Evolutionary conservation across 805 yeast species (phyloP).

Genomic region (Saturnispora galanensis): DNA sequence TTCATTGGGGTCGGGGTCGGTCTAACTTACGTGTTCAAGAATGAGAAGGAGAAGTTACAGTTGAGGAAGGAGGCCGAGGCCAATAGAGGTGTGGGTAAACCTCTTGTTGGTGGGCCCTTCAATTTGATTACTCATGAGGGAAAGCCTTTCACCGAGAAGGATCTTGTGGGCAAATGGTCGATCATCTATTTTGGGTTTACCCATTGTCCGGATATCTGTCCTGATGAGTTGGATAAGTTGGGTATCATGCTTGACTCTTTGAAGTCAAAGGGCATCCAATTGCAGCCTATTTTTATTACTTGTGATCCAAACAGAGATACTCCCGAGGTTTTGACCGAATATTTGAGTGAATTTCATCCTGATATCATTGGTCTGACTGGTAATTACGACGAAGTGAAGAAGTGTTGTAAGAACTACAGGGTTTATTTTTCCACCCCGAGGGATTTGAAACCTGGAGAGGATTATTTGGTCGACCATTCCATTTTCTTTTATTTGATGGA

Average conservation of each 20-base stretch:
- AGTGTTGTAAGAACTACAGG: constrained; percentile 78
- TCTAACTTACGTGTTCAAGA: constrained; percentile 58
- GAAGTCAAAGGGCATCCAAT: constrained; percentile 43
- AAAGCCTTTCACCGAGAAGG: constrained; percentile 62
- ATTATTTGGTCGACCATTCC: constrained; percentile 93
- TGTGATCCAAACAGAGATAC: constrained; percentile 96
- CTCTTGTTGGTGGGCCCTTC: constrained; percentile 89
- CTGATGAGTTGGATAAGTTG: constrained; percentile 91
- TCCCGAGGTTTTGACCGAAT: constrained; percentile 75
- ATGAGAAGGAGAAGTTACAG: constrained; percentile 67
- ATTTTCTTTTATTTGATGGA: constrained; percentile 96
- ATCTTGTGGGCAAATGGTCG: constrained; percentile 70
- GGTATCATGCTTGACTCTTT: constrained; percentile 61
- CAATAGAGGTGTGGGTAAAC: constrained; percentile 84
- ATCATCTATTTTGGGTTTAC: constrained; percentile 93
- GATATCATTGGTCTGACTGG: constrained; percentile 89
- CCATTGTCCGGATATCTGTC: constrained; percentile 97
- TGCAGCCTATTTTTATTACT: constrained; percentile 87
- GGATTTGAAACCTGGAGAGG: constrained; percentile 89
- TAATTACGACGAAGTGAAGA: constrained; percentile 72
- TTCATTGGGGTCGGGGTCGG: constrained; percentile 64
- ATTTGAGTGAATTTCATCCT: constrained; percentile 83
- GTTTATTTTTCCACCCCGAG: constrained; percentile 98
- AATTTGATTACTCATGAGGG: constrained; percentile 62
- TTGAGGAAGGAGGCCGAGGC: constrained; percentile 73